A percentile compares a stretch with the other conserved stretches of the same genome.
Conservation (phyloP, 495 filamentous ascomycete genomes). For the Aspergillus indologenus region DNA sequence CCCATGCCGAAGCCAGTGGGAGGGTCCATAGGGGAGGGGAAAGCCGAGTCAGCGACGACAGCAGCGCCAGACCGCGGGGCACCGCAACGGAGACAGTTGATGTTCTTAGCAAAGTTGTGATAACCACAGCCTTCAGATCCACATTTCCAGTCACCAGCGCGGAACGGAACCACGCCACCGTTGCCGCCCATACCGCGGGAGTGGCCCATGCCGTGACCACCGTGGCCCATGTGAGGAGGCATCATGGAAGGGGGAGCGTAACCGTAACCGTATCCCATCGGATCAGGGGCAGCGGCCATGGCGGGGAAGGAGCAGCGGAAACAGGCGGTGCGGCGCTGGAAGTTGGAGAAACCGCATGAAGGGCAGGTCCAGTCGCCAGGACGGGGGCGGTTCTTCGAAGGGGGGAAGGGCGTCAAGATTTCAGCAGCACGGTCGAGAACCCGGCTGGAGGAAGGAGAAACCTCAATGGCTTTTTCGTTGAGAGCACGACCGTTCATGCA, state of each 20-base stretch:
- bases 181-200: slow-evolving; percentile 69
- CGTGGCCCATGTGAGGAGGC: slow-evolving; percentile 77
- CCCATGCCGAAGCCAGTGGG: slow-evolving; percentile 74
- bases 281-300: slow-evolving; percentile 71
- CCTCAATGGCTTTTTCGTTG: slow-evolving; percentile 98
- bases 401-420: slow-evolving; percentile 93
- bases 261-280: slow-evolving; percentile 71
- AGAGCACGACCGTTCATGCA: slow-evolving; percentile 98
- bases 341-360: slow-evolving; percentile 78
- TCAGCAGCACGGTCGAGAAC: slow-evolving; percentile 93
- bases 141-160: slow-evolving; percentile 98
- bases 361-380: slow-evolving; percentile 99
- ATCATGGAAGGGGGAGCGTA: slow-evolving; percentile 79
- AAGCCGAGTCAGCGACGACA: slow-evolving; percentile 89
- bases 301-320: slow-evolving; percentile 98
- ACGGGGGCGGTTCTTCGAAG: slow-evolving; percentile 95
- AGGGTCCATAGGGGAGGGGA: slow-evolving; percentile 85
- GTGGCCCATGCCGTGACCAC: slow-evolving; percentile 71
- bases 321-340: slow-evolving; percentile 95
- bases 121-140: slow-evolving; percentile 97
- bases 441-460: slow-evolving; percentile 91
- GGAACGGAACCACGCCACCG: slow-evolving; percentile 90
- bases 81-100: slow-evolving; percentile 93
- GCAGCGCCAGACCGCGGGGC: slow-evolving; percentile 90
- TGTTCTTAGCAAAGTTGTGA: slow-evolving; percentile 99